Evolutionary conservation across 108 stramenopile genomes (phyloP).

Genomic region (Stephanodiscus triporus): DNA sequence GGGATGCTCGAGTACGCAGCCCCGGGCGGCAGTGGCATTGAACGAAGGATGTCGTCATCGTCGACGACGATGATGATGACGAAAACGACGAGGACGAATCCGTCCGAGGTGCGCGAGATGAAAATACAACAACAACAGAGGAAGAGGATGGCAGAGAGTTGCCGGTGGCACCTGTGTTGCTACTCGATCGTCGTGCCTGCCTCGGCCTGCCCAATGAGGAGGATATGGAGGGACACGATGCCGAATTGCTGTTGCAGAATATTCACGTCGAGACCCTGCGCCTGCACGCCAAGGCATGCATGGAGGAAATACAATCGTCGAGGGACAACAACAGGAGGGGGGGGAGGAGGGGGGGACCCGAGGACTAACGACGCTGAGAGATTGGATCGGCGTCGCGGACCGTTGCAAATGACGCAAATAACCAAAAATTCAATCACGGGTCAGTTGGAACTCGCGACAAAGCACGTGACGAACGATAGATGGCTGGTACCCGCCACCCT

Average conservation of each 20-base stretch:
- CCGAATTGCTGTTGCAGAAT: constrained; percentile 63
- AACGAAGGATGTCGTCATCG: constrained; percentile 12
- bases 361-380: neutral
- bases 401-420: constrained; percentile 79
- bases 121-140: constrained; percentile 49
- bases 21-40: neutral
- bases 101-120: constrained; percentile 50
- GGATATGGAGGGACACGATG: constrained; percentile 74
- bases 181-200: constrained; percentile 57
- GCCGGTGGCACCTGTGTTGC: constrained; percentile 51
- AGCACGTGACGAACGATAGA: constrained; percentile 74
- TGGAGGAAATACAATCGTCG: constrained; percentile 69
- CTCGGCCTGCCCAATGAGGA: constrained; percentile 58
- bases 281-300: constrained; percentile 53
- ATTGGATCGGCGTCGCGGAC: neutral
- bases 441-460: constrained; percentile 64
- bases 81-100: neutral
- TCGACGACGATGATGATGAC: too few relatives aligned
- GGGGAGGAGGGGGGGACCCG: neutral
- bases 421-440: constrained; percentile 75
- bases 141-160: constrained; percentile 21
- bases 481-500: constrained; percentile 4
- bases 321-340: constrained; percentile 2
- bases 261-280: constrained; percentile 55
- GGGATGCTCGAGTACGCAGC: constrained; percentile 50